Evolutionary conservation across 1,284 basidiomycete species (phyloP).

Genomic region (Cystobasidium slooffiae): DNA sequence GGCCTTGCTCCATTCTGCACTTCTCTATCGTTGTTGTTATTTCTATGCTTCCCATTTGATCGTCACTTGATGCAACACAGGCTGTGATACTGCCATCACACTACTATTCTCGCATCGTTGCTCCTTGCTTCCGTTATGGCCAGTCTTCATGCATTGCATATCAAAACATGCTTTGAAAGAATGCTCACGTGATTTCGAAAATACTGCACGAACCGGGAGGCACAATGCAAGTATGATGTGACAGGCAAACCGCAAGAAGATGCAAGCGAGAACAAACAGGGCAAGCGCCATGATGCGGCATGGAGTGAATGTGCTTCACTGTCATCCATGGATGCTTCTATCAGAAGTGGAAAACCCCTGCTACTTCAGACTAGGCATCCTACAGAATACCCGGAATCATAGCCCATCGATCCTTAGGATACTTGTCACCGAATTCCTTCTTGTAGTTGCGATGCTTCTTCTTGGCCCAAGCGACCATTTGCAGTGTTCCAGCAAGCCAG

Average conservation of each 20-base stretch:
- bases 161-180: no score
- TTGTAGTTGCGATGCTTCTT: slow-evolving; percentile 92
- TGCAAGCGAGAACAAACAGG: no score
- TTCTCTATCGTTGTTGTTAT: slow-evolving; percentile 31
- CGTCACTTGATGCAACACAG: background rate
- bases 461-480: slow-evolving; percentile 86
- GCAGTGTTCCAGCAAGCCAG: slow-evolving; percentile 67
- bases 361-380: background rate
- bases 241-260: no score
- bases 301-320: background rate
- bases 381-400: slow-evolving; percentile 42
- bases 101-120: background rate
- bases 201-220: no score
- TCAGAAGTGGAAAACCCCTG: background rate
- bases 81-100: background rate
- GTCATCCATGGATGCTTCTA: background rate
- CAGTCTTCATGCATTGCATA: no score
- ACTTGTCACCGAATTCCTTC: slow-evolving; percentile 80
- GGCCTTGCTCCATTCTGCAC: slow-evolving; percentile 8
- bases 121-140: no score
- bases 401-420: slow-evolving; percentile 37
- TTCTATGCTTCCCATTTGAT: slow-evolving; percentile 3
- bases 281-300: background rate
- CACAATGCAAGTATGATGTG: no score
- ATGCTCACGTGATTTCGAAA: no score